Conservation (phyloP, 192 early-diverging fungal species). For the Podila horticola region DNA sequence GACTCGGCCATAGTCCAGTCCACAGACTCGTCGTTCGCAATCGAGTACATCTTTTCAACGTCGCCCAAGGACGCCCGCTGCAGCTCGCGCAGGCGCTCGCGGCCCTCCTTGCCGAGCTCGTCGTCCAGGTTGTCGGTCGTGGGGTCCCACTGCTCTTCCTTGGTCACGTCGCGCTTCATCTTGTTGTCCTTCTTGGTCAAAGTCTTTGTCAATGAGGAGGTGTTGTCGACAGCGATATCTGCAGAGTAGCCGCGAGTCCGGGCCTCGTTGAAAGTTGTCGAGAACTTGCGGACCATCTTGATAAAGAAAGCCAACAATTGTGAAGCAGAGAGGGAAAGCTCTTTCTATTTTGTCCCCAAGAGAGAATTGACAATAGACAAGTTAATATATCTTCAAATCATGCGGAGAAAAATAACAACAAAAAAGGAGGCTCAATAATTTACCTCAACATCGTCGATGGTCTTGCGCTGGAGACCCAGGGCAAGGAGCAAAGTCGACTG, state of each 20-base stretch:
- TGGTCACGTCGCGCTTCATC: constrained; percentile 60
- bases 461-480: constrained; percentile 94
- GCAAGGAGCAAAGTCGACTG: constrained; percentile 89
- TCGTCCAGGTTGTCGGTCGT: constrained; percentile 78
- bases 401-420: not conserved
- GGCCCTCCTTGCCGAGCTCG: constrained; percentile 87
- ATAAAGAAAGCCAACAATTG: constrained; percentile 95
- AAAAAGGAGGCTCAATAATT: not conserved
- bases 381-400: not conserved
- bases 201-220: constrained; percentile 20
- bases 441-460: constrained; percentile 83
- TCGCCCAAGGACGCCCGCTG: constrained; percentile 28
- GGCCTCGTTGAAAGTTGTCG: constrained; percentile 70
- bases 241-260: constrained; percentile 61
- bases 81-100: constrained; percentile 75
- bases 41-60: constrained; percentile 36
- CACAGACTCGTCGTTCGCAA: constrained; percentile 52
- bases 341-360: constrained; percentile 63
- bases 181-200: constrained; percentile 40
- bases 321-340: constrained; percentile 81
- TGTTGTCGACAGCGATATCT: constrained; percentile 52
- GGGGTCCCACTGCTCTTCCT: constrained; percentile 92
- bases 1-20: constrained; percentile 79
- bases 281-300: constrained; percentile 91
- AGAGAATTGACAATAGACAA: constrained; percentile 10